Evolutionary conservation across 2,329 filamentous ascomycete species (phyloP).

Genomic region (Talaromyces funiculosus): DNA sequence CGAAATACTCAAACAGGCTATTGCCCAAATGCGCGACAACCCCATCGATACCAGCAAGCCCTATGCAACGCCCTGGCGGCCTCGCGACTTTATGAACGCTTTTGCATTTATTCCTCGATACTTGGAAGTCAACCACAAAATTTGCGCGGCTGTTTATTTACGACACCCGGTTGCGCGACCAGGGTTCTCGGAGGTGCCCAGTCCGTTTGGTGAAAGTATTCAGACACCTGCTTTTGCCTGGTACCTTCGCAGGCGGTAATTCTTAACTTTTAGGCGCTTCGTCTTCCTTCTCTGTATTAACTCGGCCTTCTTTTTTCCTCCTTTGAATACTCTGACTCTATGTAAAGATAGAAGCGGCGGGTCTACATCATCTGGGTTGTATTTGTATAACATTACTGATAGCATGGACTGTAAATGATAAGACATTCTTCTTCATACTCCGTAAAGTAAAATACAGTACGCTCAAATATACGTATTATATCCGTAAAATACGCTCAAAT

Average conservation of each 20-base stretch:
- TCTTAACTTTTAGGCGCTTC: neutral
- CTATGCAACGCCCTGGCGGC: constrained; percentile 86
- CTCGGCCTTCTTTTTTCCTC: constrained; percentile 25
- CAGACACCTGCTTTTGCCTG: constrained; percentile 84
- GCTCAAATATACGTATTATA: neutral
- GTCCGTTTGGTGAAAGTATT: constrained; percentile 66
- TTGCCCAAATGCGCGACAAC: constrained; percentile 65
- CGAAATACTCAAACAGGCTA: constrained; percentile 48
- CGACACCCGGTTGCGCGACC: constrained; percentile 86
- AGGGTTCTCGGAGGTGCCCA: constrained; percentile 75
- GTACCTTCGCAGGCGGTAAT: constrained; percentile 75
- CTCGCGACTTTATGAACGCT: constrained; percentile 77
- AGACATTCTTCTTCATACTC: neutral
- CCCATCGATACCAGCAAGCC: constrained; percentile 71
- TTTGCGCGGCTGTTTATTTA: constrained; percentile 92
- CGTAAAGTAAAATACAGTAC: neutral
- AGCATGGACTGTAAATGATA: neutral
- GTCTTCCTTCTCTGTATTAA: constrained; percentile 29
- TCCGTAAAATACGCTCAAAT: neutral
- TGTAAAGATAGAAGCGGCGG: neutral
- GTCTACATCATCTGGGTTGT: neutral
- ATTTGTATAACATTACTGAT: constrained; percentile 1
- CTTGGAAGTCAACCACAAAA: constrained; percentile 94
- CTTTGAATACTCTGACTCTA: neutral
- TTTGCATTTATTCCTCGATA: constrained; percentile 95